Base-by-base conservation (phyloP, 169 alveolate species). In the Plasmodium reichenowi region DNA sequence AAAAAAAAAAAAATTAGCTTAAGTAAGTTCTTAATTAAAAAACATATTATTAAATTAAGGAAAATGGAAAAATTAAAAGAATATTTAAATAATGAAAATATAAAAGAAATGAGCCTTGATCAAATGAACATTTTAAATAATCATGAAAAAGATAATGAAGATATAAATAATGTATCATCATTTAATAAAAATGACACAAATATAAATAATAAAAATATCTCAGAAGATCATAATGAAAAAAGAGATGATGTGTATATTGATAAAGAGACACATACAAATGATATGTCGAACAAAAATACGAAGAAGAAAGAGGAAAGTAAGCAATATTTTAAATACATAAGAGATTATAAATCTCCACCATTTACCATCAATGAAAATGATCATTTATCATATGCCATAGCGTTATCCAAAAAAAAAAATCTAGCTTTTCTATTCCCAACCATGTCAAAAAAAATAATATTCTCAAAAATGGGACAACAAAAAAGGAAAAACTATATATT, bases 381-480 rank as follows among this genome's bases (percentile, higher is more conserved):
- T 70, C 67, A 64, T 2, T 24, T 78, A 8, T 78, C 89, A 20
- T 78, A 78, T 59, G 76, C 45, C 26, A n/a, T 78, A 47, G 60
- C 78, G 22, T 64, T 78, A 64, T 71, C 80, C 22, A 64, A 78
- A 43, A 66, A 24, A 75, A 38, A 38, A 5, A 78, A 64, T 12
- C 54, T 78, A 60, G 89, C 89, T 24, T 78, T 64, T 70, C 48
- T 78, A 58, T 66, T 78, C 26, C 89, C 89, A 17, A 78, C 74
- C 13, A 3, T 78, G 15, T 78, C 89, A 9, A 52, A 71, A 58
- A 78, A 78, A 78, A 50, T 78, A 48, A 78, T 78, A 50, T 78
- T 78, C n/a, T 78, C 89, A 22, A 78, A 78, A 78, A 78, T 76
- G 32, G 89, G 89, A 3, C 89, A 78, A 15, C 89, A 78, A 7